Percentiles rank a stretch among this genome's conserved stretches.
Evolutionary conservation across 768 basidiomycete species (phyloP).

Genomic region (Tylopilus subfusipes): DNA sequence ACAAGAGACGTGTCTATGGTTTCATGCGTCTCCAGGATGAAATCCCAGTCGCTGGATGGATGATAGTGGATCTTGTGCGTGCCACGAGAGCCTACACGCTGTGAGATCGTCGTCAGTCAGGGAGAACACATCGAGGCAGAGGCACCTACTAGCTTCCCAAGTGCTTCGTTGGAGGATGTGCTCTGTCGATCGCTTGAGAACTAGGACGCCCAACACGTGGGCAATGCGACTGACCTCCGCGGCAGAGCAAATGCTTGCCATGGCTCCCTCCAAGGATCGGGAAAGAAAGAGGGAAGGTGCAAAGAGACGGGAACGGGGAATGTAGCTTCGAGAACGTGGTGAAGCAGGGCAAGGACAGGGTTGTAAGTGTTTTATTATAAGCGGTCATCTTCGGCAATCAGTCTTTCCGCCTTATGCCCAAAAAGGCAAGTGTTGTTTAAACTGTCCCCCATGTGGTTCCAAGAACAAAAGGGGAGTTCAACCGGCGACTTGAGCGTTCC

Average conservation of each 20-base stretch:
- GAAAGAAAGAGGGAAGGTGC: not conserved
- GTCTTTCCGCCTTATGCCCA: conserved; percentile 25
- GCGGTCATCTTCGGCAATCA: conserved; percentile 7
- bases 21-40: conserved; percentile 50
- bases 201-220: not conserved
- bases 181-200: conserved; percentile 24
- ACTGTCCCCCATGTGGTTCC: conserved; percentile 13
- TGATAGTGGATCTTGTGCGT: conserved; percentile 65
- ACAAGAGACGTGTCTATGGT: conserved; percentile 64
- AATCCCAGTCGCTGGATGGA: conserved; percentile 62
- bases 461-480: conserved; percentile 26
- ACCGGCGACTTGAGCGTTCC: conserved; percentile 11
- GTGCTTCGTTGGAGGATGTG: conserved; percentile 18
- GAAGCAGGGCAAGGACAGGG: not conserved
- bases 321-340: conserved; percentile 7
- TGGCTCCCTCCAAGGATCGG: conserved; percentile 9
- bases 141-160: conserved; percentile 12
- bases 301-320: not conserved
- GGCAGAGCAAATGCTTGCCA: conserved; percentile 28
- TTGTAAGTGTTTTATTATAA: conserved; percentile 14
- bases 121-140: not conserved
- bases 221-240: conserved; percentile 24
- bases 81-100: conserved; percentile 39
- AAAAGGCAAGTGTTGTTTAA: conserved; percentile 34
- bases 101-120: conserved; percentile 1